Base-by-base conservation (phyloP, 306 rosid species). In the Arachis hypogaea region DNA sequence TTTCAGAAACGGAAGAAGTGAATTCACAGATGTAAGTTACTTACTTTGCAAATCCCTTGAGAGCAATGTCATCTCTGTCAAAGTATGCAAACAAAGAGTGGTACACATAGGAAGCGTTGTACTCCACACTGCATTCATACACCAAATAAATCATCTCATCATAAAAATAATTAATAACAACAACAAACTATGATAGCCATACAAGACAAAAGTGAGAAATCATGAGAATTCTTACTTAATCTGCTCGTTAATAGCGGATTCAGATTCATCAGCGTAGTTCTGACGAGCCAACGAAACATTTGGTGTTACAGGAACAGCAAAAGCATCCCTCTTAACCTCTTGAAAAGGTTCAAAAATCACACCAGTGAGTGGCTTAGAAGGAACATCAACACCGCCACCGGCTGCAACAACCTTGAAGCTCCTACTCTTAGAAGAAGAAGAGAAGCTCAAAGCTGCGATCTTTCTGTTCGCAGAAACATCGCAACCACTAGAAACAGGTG, bases 31-130 rank as follows among this genome's bases (percentile, higher is more conserved):
- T 30, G 63, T 28, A 36, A 1, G 6, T 42, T 43, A 10, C 4
- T 72, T 73, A 86, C 90, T 86, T 83, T 74, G 86, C 87, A 62
- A 78, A 62, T 42, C 90, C 90, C 77, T 69, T 86, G 29, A 81
- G 81, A 72, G 90, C 90, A 47, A 86, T 43, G 77, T 86, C 76
- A 71, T 86, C 90, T 49, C 90, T 83, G 86, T 83, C 86, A 16
- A 86, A 86, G 74, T 86, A 86, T 6, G 90, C 90, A 78, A 63
- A 86, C 87, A 86, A 6, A 68, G 90, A 74, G 64, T 83, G 87
- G 84, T 83, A 86, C 86, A 65, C 87, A 81, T 86, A 83, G 43
- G 90, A 86, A 57, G 73, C 86, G 33, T 75, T 86, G 84, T 83
- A 86, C 52, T 86, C 90, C 77, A 86, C 90, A 56, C 90, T 86